Conservation (phyloP, 805 yeast species). For the Blastobotrys terrestris region DNA sequence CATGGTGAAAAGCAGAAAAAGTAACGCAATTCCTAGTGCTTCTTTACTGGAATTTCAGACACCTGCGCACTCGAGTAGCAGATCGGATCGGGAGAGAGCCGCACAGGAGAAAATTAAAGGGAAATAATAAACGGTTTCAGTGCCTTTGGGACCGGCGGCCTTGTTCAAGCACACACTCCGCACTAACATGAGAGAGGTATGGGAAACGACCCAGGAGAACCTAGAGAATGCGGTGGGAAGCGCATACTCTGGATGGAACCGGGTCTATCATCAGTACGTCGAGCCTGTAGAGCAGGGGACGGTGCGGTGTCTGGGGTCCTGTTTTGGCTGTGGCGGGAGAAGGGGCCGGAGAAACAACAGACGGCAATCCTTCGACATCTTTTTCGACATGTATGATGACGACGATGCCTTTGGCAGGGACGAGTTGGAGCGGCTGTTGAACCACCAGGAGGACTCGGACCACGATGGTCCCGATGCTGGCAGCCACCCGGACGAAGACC, state of each 20-base stretch:
- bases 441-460: constrained; percentile 5
- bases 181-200: constrained; percentile 15
- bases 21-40: too few relatives aligned
- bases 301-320: constrained; percentile 5
- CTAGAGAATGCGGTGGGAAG: constrained; percentile 22
- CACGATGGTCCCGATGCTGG: neutral
- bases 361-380: constrained; percentile 19
- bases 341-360: constrained; percentile 12
- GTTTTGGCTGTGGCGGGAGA: constrained; percentile 9
- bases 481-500: neutral
- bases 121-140: too few relatives aligned
- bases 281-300: constrained; percentile 12
- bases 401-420: constrained; percentile 23
- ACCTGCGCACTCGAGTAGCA: too few relatives aligned
- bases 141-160: too few relatives aligned
- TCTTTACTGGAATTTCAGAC: too few relatives aligned
- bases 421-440: constrained; percentile 22
- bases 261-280: constrained; percentile 10
- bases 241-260: constrained; percentile 20
- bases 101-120: too few relatives aligned
- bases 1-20: too few relatives aligned
- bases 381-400: constrained; percentile 26
- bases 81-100: too few relatives aligned
- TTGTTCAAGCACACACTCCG: neutral
- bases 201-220: constrained; percentile 24